Base-by-base conservation (phyloP, 148 eudicot species). In the Diospyros lotus region DNA sequence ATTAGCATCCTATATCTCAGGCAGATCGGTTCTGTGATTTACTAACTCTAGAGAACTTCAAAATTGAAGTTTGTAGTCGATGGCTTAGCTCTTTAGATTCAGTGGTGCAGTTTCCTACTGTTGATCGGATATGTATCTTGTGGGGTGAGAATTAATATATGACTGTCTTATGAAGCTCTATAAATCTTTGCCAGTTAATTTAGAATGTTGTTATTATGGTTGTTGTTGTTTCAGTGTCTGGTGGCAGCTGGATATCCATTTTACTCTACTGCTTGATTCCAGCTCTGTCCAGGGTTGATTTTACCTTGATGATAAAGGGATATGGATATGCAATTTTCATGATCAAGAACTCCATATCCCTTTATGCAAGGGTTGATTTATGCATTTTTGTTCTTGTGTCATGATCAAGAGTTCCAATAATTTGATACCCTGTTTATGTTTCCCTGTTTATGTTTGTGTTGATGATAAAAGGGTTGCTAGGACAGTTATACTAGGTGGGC, bases 401-500 rank as follows among this genome's bases (percentile, higher is more conserved):
- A 40, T 51, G 44, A 10, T 73, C 9, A 9, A 62, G 17, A 5
- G 42, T 61, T 73, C 44, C 67, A 61, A 58, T 28, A 9, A 7
- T 39, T 13, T 53, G 13, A 40, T 51, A 51, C 10, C 28, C 28
- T 51, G 58, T 39, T 17, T 64, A 17, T 39, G 50, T 71, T 43
- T 70, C 10, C 28, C 28, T 51, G 58, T 39, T 17, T 64, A 17
- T 39, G 50, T 71, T 43, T 70, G 58, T 58, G 15, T 66, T 64
- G 17, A 76, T 82, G 69, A 73, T 65, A 78, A 80, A 75, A 95
- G 99, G 91, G 91, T 93, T 79, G 98, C 99, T 77, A 86, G 91
- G 89, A 96, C 99, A 56, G 93, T 93, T 43, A 79, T 96, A 78
- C 51, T 91, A 73, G 99, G 99, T 72, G 93, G 94, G 56, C 78